Base-by-base conservation (phyloP, 2,329 filamentous ascomycete species). In the Aspergillus sp. region DNA sequence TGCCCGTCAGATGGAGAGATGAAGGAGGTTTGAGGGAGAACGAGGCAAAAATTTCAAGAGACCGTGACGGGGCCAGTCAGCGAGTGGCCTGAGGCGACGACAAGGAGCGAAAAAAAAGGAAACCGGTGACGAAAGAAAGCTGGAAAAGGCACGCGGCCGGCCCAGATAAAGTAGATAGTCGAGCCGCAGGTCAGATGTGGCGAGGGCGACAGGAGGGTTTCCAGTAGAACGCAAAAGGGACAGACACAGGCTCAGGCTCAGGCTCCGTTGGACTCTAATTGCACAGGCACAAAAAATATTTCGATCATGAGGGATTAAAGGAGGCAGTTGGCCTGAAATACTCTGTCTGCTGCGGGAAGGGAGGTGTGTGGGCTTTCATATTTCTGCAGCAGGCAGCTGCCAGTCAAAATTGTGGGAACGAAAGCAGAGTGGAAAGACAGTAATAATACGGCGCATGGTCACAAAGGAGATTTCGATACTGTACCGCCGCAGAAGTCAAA, bases 11-110 rank as follows among this genome's bases (percentile, higher is more conserved):
- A 17, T 25, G 29, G 17, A 27, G 15, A 30, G 29, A 35, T 14
- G 19, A 27, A 29, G 30, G 34, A 34, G 29, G 17, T 19, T 20
- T 15, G 24, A 29, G 36, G 26, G 19, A 22, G 10, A 31, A 30
- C 29, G 29, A 30, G 31, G 22, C 20, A 36, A 29, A 37, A 27
- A 24, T 32, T 26, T 29, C 29, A 36, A 34, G 26, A 24, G 26
- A 24, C 25, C 7, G 13, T 13, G 13, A 12, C 8, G 7, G 5
- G 19, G 19, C 19, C 19, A 10, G 19, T 5, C 10, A 10, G 19
- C 6, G 5, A 6, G 19, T 22, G 19, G 19, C 19, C 19, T 22
- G 19, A 22, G 19, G 19, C 19, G 19, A 22, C 19, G 19, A 22
- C 10, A 10, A 10, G 10, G 5, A 22, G 10, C 6, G 19, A 22